Evolutionary conservation across 352 stramenopile species (phyloP), one percentile per base, ranked within the genome.

Genomic region (Phytophthora rubi): DNA sequence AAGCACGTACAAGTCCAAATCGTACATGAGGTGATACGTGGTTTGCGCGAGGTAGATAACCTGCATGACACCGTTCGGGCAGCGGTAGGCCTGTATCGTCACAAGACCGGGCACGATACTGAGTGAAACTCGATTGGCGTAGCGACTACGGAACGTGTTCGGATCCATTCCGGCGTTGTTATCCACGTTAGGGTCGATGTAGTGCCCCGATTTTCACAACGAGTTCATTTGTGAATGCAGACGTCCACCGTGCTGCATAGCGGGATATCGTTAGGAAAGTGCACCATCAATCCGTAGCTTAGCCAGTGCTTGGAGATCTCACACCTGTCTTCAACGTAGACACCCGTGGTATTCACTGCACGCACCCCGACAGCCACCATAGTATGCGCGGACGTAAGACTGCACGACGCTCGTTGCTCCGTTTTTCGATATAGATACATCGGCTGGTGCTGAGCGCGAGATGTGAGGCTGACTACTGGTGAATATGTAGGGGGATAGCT

Each of bases 401-500:
- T 73, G 59, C 2, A 73, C 57, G 6, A 77, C 65, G 0, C 13
- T 65, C 16, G n/a, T 52, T 2, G 44, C 54, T 35, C 44, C 49
- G 48, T 71, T 71, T 21, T 65, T 35, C 15, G 59, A 65, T 16
- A 57, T 60, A 0, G 35, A 59, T 37, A 6, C 6, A 23, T 64
- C 44, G 1, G 59, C 49, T 16, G 52, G 32, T 2, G 54, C 21
- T 16, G 47, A 28, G 9, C 59, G 67, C 23, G 59, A 59, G 4
- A 74, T 53, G 1, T 12, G 3, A 32, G 54, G 35, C 9, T 74
- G 33, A 54, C 55, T 62, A 30, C 65, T 74, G 8, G 63, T 67
- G 21, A 75, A 77, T 47, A 55, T 74, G 44, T 62, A 65, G 5
- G 70, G 70, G 21, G 75, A 77, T 8, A 77, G 32, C 5, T 57